Evolutionary conservation across 768 basidiomycete species (phyloP), one percentile per base, ranked within the genome.

Genomic region (Mycena albidolilacea): DNA sequence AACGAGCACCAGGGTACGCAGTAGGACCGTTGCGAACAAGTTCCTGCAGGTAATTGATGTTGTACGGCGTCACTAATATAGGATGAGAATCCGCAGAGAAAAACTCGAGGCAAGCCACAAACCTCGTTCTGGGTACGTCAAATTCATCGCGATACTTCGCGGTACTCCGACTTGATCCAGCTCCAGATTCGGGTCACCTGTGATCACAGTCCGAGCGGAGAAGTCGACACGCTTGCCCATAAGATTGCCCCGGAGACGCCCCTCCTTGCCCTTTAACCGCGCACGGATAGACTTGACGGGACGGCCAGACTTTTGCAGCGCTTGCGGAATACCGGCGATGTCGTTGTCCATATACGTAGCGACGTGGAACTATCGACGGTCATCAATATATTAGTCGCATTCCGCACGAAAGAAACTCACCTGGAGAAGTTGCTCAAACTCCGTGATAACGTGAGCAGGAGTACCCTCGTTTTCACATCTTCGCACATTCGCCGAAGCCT

Each of bases 301-400:
- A 70, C 98, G 91, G 39, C 98, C 98, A 52, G 96, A 97, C 83
- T 99, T 99, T 79, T 99, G 98, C 76, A 97, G 84, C 2, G 98
- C 97, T 79, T 98, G 97, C 1, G 98, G 98, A 44, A 98, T 95
- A 57, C 98, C 98, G 43, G 98, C 97, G 70, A 99, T 97, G 79
- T 99, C 97, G 80, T 99, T 99, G 80, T 99, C 98, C 97, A 99
- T 99, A 81, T 99, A 99, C 0, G 98, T 99, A 3, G 98, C 98
- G 72, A 98, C 97, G 79, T 99, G 98, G 81, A 97, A 99, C 96
- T 98, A 76, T 14, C 4, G 71, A 55, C 43, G 11, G 52, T 52
- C 23, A n/a, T 55, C 21, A 70, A n/a, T 68, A 73, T 71, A 58
- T 35, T 61, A 65, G 48, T 64, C 39, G 67, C 65, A 17, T 17